Percentiles rank a stretch among this genome's conserved stretches.
Evolutionary conservation across 495 filamentous ascomycete genomes (phyloP).

Genomic region (Xylaria scruposa): DNA sequence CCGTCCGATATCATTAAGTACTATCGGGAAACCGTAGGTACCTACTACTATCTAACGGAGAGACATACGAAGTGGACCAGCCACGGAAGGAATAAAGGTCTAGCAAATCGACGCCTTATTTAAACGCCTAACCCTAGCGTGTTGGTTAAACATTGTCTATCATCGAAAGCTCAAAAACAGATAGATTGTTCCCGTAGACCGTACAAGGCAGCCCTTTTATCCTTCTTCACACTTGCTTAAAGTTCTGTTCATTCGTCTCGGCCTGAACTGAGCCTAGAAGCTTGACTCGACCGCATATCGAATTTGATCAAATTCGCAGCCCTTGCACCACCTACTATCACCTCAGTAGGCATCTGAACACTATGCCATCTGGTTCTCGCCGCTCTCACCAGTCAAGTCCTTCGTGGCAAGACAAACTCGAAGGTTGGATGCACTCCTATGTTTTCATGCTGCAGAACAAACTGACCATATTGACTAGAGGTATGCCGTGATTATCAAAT

Average conservation of each 20-base stretch:
- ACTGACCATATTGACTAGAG: conserved; percentile 51
- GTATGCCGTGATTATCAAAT: conserved; percentile 64
- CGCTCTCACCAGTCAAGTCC: conserved; percentile 31
- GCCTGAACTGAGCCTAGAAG: conserved; percentile 13
- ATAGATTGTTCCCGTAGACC: conserved; percentile 9
- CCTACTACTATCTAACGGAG: conserved; percentile 23
- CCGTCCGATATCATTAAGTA: conserved; percentile 28
- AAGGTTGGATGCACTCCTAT: conserved; percentile 35
- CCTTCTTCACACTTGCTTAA: conserved; percentile 9
- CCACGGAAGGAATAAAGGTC: conserved; percentile 17
- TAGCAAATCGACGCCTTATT: conserved; percentile 15
- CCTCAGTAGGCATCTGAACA: conserved; percentile 27
- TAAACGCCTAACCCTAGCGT: conserved; percentile 10
- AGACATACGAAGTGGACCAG: conserved; percentile 26
- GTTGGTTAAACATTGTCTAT: conserved; percentile 21
- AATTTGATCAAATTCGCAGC: conserved; percentile 3
- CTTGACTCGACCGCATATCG: not conserved
- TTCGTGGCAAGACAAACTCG: conserved; percentile 45
- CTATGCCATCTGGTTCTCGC: conserved; percentile 38
- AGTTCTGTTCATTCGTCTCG: conserved; percentile 2
- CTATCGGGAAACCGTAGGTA: conserved; percentile 12
- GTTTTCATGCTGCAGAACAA: not conserved
- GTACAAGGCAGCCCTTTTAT: conserved; percentile 27
- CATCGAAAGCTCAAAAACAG: conserved; percentile 6
- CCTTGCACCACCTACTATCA: conserved; percentile 16